Conservation (phyloP, 1,284 basidiomycete species). For the Ceraceosorus bombacis region DNA sequence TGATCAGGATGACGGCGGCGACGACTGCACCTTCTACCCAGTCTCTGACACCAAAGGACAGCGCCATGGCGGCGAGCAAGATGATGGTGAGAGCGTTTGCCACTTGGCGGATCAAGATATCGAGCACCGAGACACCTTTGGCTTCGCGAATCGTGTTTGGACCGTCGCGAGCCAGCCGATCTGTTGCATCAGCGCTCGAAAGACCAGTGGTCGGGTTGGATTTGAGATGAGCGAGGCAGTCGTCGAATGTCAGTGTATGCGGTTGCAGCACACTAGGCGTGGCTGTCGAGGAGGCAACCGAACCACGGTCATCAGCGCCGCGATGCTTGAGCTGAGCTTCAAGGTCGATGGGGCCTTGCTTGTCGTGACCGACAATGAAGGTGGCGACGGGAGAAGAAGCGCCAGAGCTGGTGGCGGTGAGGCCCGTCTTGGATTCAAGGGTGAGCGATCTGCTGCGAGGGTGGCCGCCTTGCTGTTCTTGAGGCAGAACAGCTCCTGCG, state of each 20-base stretch:
- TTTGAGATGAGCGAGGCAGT: constrained; percentile 22
- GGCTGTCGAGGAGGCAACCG: constrained; percentile 29
- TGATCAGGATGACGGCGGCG: constrained; percentile 27
- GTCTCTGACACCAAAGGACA: constrained; percentile 21
- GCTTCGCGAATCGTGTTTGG: constrained; percentile 33
- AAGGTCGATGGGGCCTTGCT: constrained; percentile 13
- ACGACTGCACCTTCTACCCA: constrained; percentile 24
- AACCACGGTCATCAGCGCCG: not conserved
- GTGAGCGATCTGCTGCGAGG: not conserved
- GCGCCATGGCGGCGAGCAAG: constrained; percentile 18
- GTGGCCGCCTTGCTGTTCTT: too few relatives aligned
- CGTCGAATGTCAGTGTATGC: constrained; percentile 31
- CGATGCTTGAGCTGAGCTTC: constrained; percentile 16
- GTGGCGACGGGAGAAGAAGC: not conserved
- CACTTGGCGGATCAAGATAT: constrained; percentile 39
- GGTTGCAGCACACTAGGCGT: constrained; percentile 36
- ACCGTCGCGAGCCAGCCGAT: constrained; percentile 21
- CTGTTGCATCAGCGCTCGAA: constrained; percentile 19
- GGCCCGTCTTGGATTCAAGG: not conserved
- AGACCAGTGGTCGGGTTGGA: constrained; percentile 27
- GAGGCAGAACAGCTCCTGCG: not conserved
- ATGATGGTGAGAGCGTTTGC: constrained; percentile 40
- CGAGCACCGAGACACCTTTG: constrained; percentile 28
- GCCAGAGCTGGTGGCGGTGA: not conserved
- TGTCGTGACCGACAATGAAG: constrained; percentile 14